These are phyloP conservation scores for Paraphaeosphaeria minitans DNA, from an alignment of 2,329 filamentous ascomycete genomes.

Conservation along the genomic window DNA sequence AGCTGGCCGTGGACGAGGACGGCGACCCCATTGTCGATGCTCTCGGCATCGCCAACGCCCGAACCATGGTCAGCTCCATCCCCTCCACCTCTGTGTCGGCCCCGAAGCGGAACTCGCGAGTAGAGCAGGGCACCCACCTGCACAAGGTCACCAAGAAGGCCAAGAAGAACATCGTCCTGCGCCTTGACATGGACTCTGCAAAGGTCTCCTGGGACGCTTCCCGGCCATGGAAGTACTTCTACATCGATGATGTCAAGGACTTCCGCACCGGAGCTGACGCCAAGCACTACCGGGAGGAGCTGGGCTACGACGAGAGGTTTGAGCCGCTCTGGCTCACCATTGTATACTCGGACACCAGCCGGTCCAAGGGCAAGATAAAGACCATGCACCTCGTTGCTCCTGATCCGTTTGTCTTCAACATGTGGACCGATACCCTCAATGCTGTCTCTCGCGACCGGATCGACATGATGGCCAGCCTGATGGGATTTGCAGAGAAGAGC, in stretches of 20 bases:
- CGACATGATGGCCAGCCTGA: conserved; percentile 86
- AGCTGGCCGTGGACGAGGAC: conserved; percentile 51
- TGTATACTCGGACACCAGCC: conserved; percentile 79
- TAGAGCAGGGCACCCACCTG: conserved; percentile 79
- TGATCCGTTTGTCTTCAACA: conserved; percentile 69
- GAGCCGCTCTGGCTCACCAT: conserved; percentile 87
- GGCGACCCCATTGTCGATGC: conserved; percentile 44
- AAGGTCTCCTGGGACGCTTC: conserved; percentile 87
- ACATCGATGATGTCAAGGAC: conserved; percentile 94
- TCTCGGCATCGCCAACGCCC: conserved; percentile 48
- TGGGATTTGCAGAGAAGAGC: conserved; percentile 75
- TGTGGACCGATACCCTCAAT: conserved; percentile 86
- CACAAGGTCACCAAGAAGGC: conserved; percentile 86
- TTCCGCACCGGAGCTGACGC: conserved; percentile 84
- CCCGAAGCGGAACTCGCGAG: conserved; percentile 75
- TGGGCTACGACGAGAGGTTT: conserved; percentile 68
- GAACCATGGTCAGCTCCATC: conserved; percentile 41
- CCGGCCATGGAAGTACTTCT: conserved; percentile 81
- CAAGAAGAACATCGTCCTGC: conserved; percentile 72
- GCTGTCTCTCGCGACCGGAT: conserved; percentile 84
- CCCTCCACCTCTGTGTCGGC: conserved; percentile 57
- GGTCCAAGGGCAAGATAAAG: conserved; percentile 75
- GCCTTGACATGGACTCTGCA: conserved; percentile 80
- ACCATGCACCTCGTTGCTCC: conserved; percentile 86
- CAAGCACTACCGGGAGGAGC: conserved; percentile 86